phyloP scores from a whole-genome alignment of 2,329 filamentous ascomycete species.

The Calonectria multiphialidica region DNA sequence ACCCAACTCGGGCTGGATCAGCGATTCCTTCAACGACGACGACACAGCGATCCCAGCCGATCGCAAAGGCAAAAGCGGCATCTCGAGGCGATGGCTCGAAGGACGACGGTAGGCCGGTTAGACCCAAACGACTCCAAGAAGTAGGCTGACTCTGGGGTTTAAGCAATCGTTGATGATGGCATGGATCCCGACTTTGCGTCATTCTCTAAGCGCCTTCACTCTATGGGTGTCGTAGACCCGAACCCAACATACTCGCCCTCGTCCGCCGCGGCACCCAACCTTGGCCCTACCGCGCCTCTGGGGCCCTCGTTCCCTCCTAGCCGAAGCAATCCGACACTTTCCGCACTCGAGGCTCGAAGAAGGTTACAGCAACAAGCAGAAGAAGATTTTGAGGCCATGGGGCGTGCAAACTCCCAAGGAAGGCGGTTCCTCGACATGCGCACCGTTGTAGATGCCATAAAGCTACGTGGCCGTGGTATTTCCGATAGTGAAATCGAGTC shows the following conservation, averaged over 20 bases:
- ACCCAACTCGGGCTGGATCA: constrained; percentile 54
- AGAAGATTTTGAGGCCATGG: constrained; percentile 57
- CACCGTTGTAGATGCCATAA: constrained; percentile 60
- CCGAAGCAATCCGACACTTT: constrained; percentile 59
- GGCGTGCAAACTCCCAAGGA: constrained; percentile 46
- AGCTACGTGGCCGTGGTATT: constrained; percentile 56
- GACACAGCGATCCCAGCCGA: constrained; percentile 30
- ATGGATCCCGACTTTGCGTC: constrained; percentile 56
- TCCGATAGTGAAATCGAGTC: constrained; percentile 58
- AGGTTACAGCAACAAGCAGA: constrained; percentile 57
- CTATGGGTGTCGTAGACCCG: constrained; percentile 68
- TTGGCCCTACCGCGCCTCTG: constrained; percentile 33
- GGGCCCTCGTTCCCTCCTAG: constrained; percentile 47
- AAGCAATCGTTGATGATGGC: constrained; percentile 56
- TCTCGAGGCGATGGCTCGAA: constrained; percentile 25
- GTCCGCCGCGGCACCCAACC: constrained; percentile 54
- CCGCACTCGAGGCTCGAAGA: constrained; percentile 62
- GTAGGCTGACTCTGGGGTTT: constrained; percentile 21
- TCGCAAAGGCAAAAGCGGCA: constrained; percentile 20
- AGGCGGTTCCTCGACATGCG: constrained; percentile 62
- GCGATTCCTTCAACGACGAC: constrained; percentile 34
- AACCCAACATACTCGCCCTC: constrained; percentile 66
- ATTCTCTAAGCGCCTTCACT: constrained; percentile 63
- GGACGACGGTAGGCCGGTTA: constrained; percentile 36
- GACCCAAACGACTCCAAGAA: background rate